Evolutionary conservation across 1,284 basidiomycete species (phyloP).

Genomic region (Coniferiporia weirii): DNA sequence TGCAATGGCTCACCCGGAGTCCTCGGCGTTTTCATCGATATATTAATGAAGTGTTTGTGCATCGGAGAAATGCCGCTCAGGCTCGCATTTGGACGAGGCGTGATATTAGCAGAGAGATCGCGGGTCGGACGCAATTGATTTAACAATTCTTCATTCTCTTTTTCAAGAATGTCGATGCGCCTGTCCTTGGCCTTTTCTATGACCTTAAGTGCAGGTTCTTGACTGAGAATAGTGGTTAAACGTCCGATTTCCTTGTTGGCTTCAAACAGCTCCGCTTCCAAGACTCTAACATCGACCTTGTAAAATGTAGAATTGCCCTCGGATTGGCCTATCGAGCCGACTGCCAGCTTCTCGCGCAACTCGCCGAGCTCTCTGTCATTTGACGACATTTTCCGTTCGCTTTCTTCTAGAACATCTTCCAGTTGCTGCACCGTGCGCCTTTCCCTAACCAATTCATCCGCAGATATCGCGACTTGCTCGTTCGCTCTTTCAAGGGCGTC

Average conservation of each 20-base stretch:
- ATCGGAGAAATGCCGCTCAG: slow-evolving; percentile 62
- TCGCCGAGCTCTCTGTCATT: slow-evolving; percentile 53
- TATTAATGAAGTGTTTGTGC: slow-evolving; percentile 61
- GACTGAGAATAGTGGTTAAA: slow-evolving; percentile 60
- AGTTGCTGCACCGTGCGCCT: slow-evolving; percentile 55
- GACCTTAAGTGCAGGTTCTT: slow-evolving; percentile 70
- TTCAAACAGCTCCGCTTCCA: slow-evolving; percentile 76
- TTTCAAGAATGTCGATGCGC: slow-evolving; percentile 68
- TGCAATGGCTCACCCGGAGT: slow-evolving; percentile 72
- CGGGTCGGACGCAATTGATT: slow-evolving; percentile 58
- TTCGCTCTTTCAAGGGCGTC: slow-evolving; percentile 44
- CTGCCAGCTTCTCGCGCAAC: slow-evolving; percentile 48
- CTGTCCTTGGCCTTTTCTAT: slow-evolving; percentile 69
- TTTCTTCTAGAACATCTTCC: slow-evolving; percentile 67
- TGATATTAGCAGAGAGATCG: slow-evolving; percentile 44
- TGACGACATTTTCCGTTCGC: slow-evolving; percentile 56
- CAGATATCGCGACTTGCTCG: slow-evolving; percentile 4
- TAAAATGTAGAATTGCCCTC: slow-evolving; percentile 32
- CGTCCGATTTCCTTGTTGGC: slow-evolving; percentile 78
- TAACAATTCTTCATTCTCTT: slow-evolving; percentile 67
- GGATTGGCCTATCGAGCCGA: slow-evolving; percentile 31
- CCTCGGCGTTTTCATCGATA: slow-evolving; percentile 62
- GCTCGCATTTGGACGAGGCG: slow-evolving; percentile 51
- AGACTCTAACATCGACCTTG: slow-evolving; percentile 40
- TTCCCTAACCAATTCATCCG: slow-evolving; percentile 43